Base-by-base conservation (phyloP, 768 basidiomycete genomes). In the Ramaria rubella region DNA sequence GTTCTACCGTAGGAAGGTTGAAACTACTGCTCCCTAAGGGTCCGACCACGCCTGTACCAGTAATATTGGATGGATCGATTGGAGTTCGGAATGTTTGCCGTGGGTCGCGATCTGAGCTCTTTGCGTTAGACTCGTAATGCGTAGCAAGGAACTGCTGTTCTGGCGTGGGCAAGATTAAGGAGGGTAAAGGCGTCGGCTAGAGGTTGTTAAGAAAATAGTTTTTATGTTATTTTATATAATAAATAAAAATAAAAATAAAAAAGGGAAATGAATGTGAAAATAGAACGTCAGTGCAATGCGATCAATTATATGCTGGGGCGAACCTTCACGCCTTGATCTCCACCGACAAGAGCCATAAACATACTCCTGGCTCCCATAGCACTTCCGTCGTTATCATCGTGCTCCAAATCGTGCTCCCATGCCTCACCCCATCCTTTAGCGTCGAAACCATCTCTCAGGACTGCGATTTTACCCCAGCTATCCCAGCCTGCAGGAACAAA, bases 401-500 rank as follows among this genome's bases (percentile, higher is more conserved):
- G 80, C 3, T 70, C 70, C 14, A 92, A 67, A 61, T 92, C 89
- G 36, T 75, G 72, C 60, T 89, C 88, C 86, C 84, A 91, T 38
- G 83, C 86, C 57, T 88, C 86, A 3, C 84, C 87, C 83, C 86
- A 88, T 46, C 74, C 65, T 59, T 82, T 85, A 1, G 89, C 83
- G 52, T 96, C 93, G 63, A 97, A 99, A 1, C 90, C 90, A 38
- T 98, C 96, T 55, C 93, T 74, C 54, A 98, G 72, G 1, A 97
- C 87, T 2, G 79, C 75, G 57, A 97, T 95, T 75, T 97, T 98
- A 0, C 94, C 94, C 90, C 92, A 96, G 62, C 89, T 91, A 66
- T 98, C 96, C 96, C 96, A 99, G 1, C 96, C 96, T 1, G 91
- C 81, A 1, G 95, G 96, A 5, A 98, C 84, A 43, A 96, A 81